phyloP scores from a whole-genome alignment of 2,329 filamentous ascomycete species.

The Scedosporium minutisporum region DNA sequence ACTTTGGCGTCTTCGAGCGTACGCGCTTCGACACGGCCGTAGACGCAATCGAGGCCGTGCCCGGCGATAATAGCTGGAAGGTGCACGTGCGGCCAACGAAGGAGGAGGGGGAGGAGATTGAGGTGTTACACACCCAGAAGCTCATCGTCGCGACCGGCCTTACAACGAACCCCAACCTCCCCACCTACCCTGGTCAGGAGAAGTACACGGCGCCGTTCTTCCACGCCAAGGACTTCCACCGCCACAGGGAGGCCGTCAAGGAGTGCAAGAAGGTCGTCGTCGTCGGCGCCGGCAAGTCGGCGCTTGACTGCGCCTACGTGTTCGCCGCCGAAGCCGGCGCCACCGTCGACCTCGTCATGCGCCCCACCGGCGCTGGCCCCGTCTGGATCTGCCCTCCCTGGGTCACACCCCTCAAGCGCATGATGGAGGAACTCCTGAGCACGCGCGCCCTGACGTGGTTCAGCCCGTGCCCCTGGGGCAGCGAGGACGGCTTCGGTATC shows the following conservation, averaged over 20 bases:
- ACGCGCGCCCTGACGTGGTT: slow-evolving; percentile 54
- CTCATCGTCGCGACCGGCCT: slow-evolving; percentile 39
- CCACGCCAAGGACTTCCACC: too few relatives aligned
- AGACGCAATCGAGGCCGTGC: slow-evolving; percentile 25
- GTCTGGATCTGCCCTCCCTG: slow-evolving; percentile 21
- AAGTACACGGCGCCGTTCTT: too few relatives aligned
- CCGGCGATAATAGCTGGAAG: neutral
- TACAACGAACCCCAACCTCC: slow-evolving; percentile 33
- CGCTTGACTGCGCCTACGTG: slow-evolving; percentile 47
- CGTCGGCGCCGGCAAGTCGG: slow-evolving; percentile 47
- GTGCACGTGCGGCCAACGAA: neutral
- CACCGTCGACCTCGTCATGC: slow-evolving; percentile 20
- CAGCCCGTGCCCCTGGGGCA: slow-evolving; percentile 55
- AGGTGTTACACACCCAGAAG: slow-evolving; percentile 14
- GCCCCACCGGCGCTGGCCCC: too few relatives aligned
- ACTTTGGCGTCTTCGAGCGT: slow-evolving; percentile 37
- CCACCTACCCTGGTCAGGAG: slow-evolving; percentile 16
- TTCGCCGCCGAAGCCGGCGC: slow-evolving; percentile 26
- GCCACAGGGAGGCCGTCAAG: slow-evolving; percentile 13
- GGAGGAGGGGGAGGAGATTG: neutral
- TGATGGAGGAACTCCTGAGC: slow-evolving; percentile 45
- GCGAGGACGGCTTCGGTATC: slow-evolving; percentile 40
- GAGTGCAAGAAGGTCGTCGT: slow-evolving; percentile 30
- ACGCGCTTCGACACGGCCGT: slow-evolving; percentile 43
- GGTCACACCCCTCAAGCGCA: slow-evolving; percentile 52